Base-by-base conservation (phyloP, 805 yeast species). In the Priceomyces medius region DNA sequence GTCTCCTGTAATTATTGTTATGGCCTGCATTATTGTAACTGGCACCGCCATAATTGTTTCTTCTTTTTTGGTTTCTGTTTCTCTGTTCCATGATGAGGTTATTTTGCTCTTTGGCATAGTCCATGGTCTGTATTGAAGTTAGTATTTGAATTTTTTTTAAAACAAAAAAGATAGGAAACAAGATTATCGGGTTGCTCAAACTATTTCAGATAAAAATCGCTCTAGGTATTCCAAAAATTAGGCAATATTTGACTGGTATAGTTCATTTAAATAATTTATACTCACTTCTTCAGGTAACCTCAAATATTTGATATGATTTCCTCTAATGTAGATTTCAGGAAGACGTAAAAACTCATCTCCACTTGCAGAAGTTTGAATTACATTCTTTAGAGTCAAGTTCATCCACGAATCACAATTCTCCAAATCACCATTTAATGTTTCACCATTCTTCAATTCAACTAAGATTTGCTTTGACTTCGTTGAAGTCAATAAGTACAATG, bases 321-420 rank as follows among this genome's bases (percentile, higher is more conserved):
- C 97, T 59, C 90, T 81, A 29, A 90, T 78, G 58, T 89, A 90
- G 43, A 84, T 76, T 54, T 87, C 95, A 3, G 81, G 79, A 35
- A 85, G 64, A 56, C 83, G 81, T 40, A 74, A 61, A 59, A 78
- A 85, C 40, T 70, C 71, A 48, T 77, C 81, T 28, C 86, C 91
- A 50, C 74, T 56, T 31, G 79, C 69, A 52, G 79, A 79, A 12
- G 82, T 76, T 56, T 82, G 85, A 36, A 81, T 77, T 12, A 84
- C 97, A 48, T 89, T 82, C 24, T 74, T 74, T 40, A 93, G 72
- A 1, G 96, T 86, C 49, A 93, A 72, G 62, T 93, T 93, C 99
- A 93, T 93, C 89, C 95, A 87, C 29, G 88, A 82, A 61, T 93
- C 99, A 53, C 96, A 88, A 56, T 87, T 85, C 42, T 80, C 79